A percentile compares a stretch with the other conserved stretches of the same genome.
Conservation (phyloP, 2,329 filamentous ascomycete genomes). For the Penicillium sp. region DNA sequence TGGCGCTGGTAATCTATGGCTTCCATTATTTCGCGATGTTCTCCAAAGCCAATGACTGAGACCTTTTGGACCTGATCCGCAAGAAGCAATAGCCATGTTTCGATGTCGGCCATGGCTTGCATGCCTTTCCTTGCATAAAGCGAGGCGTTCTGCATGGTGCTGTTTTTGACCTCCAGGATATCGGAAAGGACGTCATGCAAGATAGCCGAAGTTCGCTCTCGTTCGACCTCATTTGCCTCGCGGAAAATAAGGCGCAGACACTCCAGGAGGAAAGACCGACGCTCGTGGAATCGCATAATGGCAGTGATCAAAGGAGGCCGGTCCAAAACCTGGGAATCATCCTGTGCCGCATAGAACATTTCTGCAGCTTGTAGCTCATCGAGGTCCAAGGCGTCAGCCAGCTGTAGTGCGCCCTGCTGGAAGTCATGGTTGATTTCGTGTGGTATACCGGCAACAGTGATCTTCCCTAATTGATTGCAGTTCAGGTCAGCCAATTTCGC, state of each 20-base stretch:
- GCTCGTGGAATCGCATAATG: conserved; percentile 84
- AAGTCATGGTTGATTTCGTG: conserved; percentile 86
- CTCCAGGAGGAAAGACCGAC: conserved; percentile 79
- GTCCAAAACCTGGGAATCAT: conserved; percentile 68
- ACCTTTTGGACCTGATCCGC: conserved; percentile 74
- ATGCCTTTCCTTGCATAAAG: conserved; percentile 75
- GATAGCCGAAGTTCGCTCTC: conserved; percentile 47
- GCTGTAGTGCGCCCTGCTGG: conserved; percentile 74
- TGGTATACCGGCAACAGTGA: conserved; percentile 70
- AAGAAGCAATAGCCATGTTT: conserved; percentile 73
- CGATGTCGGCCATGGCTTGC: conserved; percentile 72
- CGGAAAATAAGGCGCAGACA: conserved; percentile 78
- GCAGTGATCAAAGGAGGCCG: conserved; percentile 74
- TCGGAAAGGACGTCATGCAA: conserved; percentile 58
- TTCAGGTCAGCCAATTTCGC: conserved; percentile 18
- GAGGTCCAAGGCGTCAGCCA: conserved; percentile 85
- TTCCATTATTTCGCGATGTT: conserved; percentile 67
- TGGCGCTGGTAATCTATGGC: conserved; percentile 76
- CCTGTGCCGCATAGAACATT: conserved; percentile 72
- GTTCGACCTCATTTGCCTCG: conserved; percentile 63
- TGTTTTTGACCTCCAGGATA: conserved; percentile 59
- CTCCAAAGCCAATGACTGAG: conserved; percentile 69
- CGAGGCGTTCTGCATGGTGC: conserved; percentile 51
- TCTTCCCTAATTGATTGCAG: conserved; percentile 60
- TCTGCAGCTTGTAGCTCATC: conserved; percentile 84